Evolutionary conservation across 2,329 filamentous ascomycete genomes (phyloP), one percentile per base, ranked within the genome.

Genomic region (Penicillium decumbens): DNA sequence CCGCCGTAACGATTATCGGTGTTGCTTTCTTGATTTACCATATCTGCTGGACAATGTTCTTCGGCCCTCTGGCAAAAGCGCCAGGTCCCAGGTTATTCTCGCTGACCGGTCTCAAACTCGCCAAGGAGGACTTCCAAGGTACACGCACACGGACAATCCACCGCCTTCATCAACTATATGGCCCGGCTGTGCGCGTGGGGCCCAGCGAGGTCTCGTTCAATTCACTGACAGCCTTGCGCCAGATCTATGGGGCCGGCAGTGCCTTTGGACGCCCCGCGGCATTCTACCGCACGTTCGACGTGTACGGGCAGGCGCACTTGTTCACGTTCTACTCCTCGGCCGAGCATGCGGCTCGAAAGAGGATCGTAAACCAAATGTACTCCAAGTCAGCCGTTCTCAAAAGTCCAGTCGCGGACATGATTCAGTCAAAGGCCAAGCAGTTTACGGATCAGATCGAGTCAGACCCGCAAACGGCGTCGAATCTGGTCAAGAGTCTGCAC

Each of bases 241-340:
- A 72, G 1, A 80, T 81, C 24, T 81, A 82, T 61, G 77, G 78
- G 0, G 73, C 78, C 0, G 78, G 79, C 1, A 76, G 71, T 40
- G 71, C 71, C 1, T 81, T 76, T 47, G 76, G 75, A 38, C 63
- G 77, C 28, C 27, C 27, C 5, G 77, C 77, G 0, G 43, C 46
- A 1, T 81, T 80, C 55, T 81, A 81, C 47, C 71, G 72, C 41
- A 80, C 81, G 74, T 81, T 81, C 50, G 76, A 80, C 51, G 75
- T 72, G 0, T 80, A 79, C 41, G 77, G 76, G 0, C 66, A 68
- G 12, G 73, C 72, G 58, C 79, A 80, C 44, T 56, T 81, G 2
- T 80, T 81, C 59, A 78, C 76, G 0, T 80, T 81, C 50, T 64
- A 65, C 7, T 65, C 69, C 0, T 65, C 66, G 0, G 69, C 68